Conservation (phyloP, 2,329 filamentous ascomycete species). For the Penicillium sp. region DNA sequence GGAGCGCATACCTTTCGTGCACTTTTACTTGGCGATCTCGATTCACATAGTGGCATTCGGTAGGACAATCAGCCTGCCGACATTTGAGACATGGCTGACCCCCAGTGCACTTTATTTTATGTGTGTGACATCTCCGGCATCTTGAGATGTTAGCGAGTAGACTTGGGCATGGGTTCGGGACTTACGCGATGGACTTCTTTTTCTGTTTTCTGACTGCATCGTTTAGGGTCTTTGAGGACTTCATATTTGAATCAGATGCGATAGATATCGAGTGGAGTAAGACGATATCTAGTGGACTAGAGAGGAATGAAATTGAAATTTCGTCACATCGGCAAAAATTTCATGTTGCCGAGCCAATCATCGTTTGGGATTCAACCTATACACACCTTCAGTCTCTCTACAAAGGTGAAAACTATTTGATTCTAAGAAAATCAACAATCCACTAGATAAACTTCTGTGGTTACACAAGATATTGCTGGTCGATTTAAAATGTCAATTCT, state of each 20-base stretch:
- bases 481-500: too few relatives aligned
- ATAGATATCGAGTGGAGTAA: not conserved
- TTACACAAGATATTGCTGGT: too few relatives aligned
- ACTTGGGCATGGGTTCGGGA: not conserved
- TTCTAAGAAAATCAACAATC: not conserved
- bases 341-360: constrained; percentile 12
- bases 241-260: not conserved
- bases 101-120: constrained; percentile 23
- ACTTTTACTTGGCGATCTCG: constrained; percentile 21
- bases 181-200: constrained; percentile 20
- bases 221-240: not conserved
- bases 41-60: constrained; percentile 16
- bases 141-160: not conserved
- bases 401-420: not conserved
- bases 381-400: too few relatives aligned
- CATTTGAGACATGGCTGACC: constrained; percentile 18
- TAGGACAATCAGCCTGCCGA: constrained; percentile 10
- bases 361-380: not conserved
- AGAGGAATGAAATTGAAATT: not conserved
- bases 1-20: constrained; percentile 18
- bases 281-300: not conserved
- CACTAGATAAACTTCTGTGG: too few relatives aligned
- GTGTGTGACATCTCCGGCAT: constrained; percentile 19
- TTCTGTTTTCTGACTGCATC: constrained; percentile 14
- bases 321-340: constrained; percentile 5